phyloP scores from a whole-genome alignment of 192 early-diverging fungal genomes.

The Backusella sp. region DNA sequence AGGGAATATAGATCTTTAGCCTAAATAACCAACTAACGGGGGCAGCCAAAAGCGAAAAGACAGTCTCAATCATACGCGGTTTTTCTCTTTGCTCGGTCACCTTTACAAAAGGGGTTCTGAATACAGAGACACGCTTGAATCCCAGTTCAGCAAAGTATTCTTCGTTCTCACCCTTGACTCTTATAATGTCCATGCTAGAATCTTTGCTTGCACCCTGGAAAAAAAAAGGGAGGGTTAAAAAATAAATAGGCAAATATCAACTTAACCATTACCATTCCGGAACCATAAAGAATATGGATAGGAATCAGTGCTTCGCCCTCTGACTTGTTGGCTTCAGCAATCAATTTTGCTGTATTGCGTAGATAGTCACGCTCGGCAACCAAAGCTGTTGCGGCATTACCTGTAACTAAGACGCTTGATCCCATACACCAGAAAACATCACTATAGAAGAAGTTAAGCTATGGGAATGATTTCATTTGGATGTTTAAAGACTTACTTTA shows the following conservation, averaged over 20 bases:
- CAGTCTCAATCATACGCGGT: conserved; percentile 2
- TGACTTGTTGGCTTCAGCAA: conserved; percentile 47
- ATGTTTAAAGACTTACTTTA: neutral
- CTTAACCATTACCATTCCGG: neutral
- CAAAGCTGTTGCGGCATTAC: conserved; percentile 59
- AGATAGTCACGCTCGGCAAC: conserved; percentile 81
- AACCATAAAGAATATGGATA: neutral
- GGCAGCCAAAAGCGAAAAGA: neutral
- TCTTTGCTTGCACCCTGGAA: neutral
- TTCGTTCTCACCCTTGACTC: conserved; percentile 47
- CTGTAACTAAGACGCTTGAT: conserved; percentile 63
- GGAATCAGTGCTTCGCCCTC: neutral
- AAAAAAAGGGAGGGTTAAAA: neutral
- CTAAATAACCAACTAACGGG: neutral
- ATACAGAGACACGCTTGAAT: neutral
- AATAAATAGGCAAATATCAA: neutral
- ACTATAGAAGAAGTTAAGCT: conserved; percentile 21
- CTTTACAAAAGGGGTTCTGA: neutral
- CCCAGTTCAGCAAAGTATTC: neutral
- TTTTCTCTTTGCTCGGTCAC: neutral
- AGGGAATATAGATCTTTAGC: neutral
- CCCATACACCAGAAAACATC: conserved; percentile 72
- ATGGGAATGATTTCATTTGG: neutral
- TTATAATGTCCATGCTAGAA: conserved; percentile 37
- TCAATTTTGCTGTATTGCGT: conserved; percentile 58